These are phyloP conservation scores for Barnettozyma californica DNA, from an alignment of 805 yeast species.

Conservation along the genomic window DNA sequence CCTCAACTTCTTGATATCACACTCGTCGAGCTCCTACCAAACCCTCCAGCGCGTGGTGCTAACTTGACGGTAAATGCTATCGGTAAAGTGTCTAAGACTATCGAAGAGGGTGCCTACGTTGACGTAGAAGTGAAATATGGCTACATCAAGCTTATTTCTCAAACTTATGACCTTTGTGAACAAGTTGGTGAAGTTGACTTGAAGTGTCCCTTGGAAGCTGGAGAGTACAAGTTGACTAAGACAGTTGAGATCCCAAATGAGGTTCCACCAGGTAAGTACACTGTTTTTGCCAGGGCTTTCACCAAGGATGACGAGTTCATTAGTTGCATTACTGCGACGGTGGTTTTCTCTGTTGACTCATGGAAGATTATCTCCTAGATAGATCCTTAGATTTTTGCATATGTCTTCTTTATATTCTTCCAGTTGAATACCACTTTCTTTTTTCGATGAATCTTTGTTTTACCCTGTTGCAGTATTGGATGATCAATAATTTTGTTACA, in stretches of 20 bases:
- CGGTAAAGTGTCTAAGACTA: slow-evolving; percentile 50
- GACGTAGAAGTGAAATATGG: slow-evolving; percentile 93
- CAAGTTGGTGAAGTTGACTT: slow-evolving; percentile 77
- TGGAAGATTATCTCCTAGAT: slow-evolving; percentile 19
- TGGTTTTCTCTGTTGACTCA: slow-evolving; percentile 38
- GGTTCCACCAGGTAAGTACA: slow-evolving; percentile 93
- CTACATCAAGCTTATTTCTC: slow-evolving; percentile 79
- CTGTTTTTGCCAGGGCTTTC: slow-evolving; percentile 84
- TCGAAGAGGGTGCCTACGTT: slow-evolving; percentile 86
- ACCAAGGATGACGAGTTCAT: slow-evolving; percentile 76
- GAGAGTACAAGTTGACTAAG: slow-evolving; percentile 61
- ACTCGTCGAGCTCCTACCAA: slow-evolving; percentile 62
- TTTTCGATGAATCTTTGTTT: neutral
- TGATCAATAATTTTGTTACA: neutral
- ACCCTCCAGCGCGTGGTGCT: slow-evolving; percentile 85
- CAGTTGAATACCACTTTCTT: neutral
- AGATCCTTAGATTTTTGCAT: neutral
- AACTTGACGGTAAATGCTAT: slow-evolving; percentile 75
- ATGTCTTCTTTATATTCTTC: neutral
- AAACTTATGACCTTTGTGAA: slow-evolving; percentile 91
- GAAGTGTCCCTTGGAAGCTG: slow-evolving; percentile 76
- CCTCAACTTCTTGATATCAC: slow-evolving; percentile 62
- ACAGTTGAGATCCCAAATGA: slow-evolving; percentile 80
- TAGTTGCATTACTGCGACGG: slow-evolving; percentile 75
- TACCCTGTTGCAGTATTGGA: neutral